Evolutionary conservation across 176 grass and related monocot species (phyloP).

Genomic region (Areca catechu): DNA sequence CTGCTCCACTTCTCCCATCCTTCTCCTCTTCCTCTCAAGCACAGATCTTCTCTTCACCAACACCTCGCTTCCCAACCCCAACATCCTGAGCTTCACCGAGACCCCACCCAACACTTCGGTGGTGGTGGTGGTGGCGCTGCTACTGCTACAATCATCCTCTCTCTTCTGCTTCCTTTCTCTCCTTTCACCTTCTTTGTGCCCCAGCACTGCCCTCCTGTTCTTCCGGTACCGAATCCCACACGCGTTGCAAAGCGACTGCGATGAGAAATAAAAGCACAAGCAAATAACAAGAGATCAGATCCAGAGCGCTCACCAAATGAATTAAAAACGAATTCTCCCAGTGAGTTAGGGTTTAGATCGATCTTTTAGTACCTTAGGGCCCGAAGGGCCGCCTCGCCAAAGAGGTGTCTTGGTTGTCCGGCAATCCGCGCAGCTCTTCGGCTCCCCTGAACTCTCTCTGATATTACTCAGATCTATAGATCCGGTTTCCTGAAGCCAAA

Average conservation of each 20-base stretch:
- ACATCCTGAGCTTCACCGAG: constrained; percentile 21
- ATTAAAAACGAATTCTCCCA: not conserved
- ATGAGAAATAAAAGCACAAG: not conserved
- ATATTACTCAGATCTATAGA: not conserved
- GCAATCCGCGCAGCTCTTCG: constrained; percentile 59
- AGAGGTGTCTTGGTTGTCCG: constrained; percentile 68
- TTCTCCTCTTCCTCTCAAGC: constrained; percentile 28
- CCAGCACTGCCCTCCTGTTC: constrained; percentile 57
- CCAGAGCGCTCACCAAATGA: not conserved
- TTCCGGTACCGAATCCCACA: constrained; percentile 96
- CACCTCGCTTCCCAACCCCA: constrained; percentile 12
- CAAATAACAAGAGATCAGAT: not conserved
- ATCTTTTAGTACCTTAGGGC: constrained; percentile 34
- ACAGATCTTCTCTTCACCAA: constrained; percentile 13
- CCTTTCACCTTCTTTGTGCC: constrained; percentile 19
- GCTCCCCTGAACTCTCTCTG: constrained; percentile 18
- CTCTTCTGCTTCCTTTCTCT: no score
- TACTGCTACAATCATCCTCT: no score
- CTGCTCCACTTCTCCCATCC: constrained; percentile 49
- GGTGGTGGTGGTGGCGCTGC: no score
- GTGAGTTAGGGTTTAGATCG: not conserved
- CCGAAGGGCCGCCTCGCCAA: constrained; percentile 70
- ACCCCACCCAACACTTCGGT: not conserved
- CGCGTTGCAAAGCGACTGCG: constrained; percentile 81
- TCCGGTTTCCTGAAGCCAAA: constrained; percentile 25